Conservation (phyloP, 495 filamentous ascomycete species). For the Penicillium samsonianum region DNA sequence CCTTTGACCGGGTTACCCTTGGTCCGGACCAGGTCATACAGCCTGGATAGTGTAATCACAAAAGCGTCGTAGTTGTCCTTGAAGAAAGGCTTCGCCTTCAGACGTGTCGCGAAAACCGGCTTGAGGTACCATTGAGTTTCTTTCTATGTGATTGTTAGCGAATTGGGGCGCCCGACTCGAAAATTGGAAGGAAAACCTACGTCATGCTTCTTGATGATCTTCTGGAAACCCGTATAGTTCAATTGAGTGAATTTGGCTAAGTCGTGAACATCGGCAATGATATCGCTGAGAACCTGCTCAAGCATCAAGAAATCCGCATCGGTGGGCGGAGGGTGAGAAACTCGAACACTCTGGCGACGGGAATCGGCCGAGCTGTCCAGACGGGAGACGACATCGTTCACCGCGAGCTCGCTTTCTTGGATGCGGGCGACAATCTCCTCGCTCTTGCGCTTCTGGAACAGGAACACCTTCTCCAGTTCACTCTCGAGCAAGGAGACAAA, state of each 20-base stretch:
- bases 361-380: conserved; percentile 48
- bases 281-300: conserved; percentile 93
- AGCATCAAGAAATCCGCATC: conserved; percentile 94
- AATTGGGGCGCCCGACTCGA: background rate
- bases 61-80: conserved; percentile 98
- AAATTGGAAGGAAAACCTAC: conserved; percentile 50
- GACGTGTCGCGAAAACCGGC: conserved; percentile 87
- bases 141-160: conserved; percentile 62
- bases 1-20: conserved; percentile 89
- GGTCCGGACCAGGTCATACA: conserved; percentile 93
- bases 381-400: conserved; percentile 78
- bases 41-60: conserved; percentile 90
- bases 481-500: conserved; percentile 86
- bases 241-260: conserved; percentile 97
- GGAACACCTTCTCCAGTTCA: conserved; percentile 95
- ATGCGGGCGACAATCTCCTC: conserved; percentile 92
- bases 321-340: conserved; percentile 44
- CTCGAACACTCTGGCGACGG: conserved; percentile 26
- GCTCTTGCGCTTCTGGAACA: conserved; percentile 93
- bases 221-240: conserved; percentile 99
- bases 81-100: conserved; percentile 97
- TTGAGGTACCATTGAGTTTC: conserved; percentile 90
- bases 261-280: conserved; percentile 98
- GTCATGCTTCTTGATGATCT: conserved; percentile 99
- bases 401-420: conserved; percentile 79